Percentiles rank a stretch among this genome's conserved stretches.
These are phyloP conservation scores for Saccharum hybrid DNA, from an alignment of 202 grass and related monocot species.

Conservation along the genomic window DNA sequence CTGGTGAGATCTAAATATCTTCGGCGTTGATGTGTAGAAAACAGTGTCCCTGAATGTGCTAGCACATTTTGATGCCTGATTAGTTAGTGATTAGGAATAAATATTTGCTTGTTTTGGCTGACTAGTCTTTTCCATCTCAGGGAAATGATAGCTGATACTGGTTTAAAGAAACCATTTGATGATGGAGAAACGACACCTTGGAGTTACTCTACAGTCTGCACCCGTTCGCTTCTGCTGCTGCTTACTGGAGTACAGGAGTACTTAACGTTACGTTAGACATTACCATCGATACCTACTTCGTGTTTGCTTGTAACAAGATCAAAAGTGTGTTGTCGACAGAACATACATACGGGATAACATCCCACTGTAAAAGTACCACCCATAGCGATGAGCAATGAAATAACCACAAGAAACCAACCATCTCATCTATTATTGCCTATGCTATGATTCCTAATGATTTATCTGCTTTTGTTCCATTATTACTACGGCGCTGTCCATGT, in stretches of 20 bases:
- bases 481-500: not conserved
- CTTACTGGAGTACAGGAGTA: conserved; percentile 3
- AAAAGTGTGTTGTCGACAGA: conserved; percentile 19
- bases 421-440: not conserved
- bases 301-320: conserved; percentile 30
- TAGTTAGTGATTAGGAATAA: not conserved
- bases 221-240: not conserved
- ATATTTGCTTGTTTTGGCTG: conserved; percentile 3
- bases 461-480: not conserved
- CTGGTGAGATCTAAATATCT: not conserved
- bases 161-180: conserved; percentile 20
- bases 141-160: conserved; percentile 51
- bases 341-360: conserved; percentile 33
- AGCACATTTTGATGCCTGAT: not conserved
- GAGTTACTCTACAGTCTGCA: not conserved
- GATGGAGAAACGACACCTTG: conserved; percentile 5
- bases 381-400: not conserved
- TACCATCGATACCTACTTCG: not conserved
- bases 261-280: not conserved
- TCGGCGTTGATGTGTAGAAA: not conserved
- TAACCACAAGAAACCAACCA: not conserved
- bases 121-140: conserved; percentile 38
- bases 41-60: not conserved
- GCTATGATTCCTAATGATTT: not conserved
- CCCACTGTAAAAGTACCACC: conserved; percentile 33